phyloP scores from a whole-genome alignment of 345 rosid species.

The Euphorbia lathyris region DNA sequence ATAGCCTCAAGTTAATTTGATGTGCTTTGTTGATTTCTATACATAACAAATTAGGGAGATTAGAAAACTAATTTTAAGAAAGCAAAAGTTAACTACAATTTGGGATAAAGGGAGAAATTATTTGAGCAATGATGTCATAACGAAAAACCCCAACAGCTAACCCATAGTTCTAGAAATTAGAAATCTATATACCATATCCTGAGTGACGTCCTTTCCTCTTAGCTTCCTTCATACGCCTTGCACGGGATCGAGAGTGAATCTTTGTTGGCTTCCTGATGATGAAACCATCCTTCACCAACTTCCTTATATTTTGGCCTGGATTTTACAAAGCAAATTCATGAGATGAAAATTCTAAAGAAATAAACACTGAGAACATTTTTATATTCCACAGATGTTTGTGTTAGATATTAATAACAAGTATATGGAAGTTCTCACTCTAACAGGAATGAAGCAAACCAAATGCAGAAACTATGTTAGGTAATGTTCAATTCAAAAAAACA shows the following conservation, averaged over 20 bases:
- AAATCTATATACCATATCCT: conserved; percentile 62
- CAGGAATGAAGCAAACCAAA: too few relatives aligned
- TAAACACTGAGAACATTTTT: neutral
- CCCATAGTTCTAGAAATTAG: neutral
- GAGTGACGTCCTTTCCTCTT: conserved; percentile 96
- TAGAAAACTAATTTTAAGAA: too few relatives aligned
- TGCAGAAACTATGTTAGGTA: neutral
- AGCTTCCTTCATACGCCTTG: conserved; percentile 78
- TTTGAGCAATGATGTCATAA: neutral
- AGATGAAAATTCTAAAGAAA: neutral
- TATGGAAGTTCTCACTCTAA: too few relatives aligned
- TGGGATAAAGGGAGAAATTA: too few relatives aligned
- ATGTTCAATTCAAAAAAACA: neutral
- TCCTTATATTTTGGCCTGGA: conserved; percentile 93
- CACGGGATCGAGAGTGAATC: conserved; percentile 94
- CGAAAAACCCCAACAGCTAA: neutral
- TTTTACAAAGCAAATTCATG: neutral
- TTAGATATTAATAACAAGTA: neutral
- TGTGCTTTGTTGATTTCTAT: too few relatives aligned
- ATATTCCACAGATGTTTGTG: neutral
- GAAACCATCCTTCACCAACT: conserved; percentile 93
- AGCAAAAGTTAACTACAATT: too few relatives aligned
- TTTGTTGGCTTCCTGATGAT: conserved; percentile 95
- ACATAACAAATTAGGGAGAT: too few relatives aligned
- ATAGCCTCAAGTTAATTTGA: too few relatives aligned